These are phyloP conservation scores for Panicum miliaceum DNA, from an alignment of 176 grass and related monocot genomes.

Conservation along the genomic window DNA sequence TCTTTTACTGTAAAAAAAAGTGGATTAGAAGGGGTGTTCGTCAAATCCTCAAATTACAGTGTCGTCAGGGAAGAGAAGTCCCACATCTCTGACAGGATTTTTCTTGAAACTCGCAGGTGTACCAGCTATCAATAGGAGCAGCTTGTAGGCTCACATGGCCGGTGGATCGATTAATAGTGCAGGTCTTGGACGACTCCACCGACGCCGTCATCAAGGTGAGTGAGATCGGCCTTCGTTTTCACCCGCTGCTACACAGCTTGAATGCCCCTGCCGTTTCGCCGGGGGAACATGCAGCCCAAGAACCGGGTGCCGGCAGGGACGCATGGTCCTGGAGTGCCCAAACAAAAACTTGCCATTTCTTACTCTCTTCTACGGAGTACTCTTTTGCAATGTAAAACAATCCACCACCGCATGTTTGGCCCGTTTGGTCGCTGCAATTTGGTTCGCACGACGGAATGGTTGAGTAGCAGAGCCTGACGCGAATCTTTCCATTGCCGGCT, in stretches of 20 bases:
- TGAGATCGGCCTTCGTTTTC: not conserved
- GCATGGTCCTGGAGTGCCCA: not conserved
- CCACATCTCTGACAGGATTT: constrained; percentile 26
- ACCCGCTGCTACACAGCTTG: not conserved
- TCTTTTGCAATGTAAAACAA: no score
- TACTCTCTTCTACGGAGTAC: no score
- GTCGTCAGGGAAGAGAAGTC: not conserved
- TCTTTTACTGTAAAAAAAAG: not conserved
- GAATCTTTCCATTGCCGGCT: no score
- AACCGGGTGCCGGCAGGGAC: not conserved
- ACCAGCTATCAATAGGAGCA: constrained; percentile 73
- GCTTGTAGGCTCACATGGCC: constrained; percentile 85
- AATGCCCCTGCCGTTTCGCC: not conserved
- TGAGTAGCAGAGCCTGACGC: not conserved
- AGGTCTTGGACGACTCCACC: constrained; percentile 87
- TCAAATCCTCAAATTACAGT: not conserved
- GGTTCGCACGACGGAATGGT: not conserved
- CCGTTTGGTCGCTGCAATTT: not conserved
- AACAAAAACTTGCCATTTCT: not conserved
- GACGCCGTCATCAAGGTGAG: constrained; percentile 62
- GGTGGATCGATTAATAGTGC: constrained; percentile 65
- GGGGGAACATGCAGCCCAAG: not conserved
- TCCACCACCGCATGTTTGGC: not conserved
- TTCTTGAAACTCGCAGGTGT: constrained; percentile 58
- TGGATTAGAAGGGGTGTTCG: not conserved